Conservation (phyloP, 768 basidiomycete genomes). For the Auriscalpium microsporum region DNA sequence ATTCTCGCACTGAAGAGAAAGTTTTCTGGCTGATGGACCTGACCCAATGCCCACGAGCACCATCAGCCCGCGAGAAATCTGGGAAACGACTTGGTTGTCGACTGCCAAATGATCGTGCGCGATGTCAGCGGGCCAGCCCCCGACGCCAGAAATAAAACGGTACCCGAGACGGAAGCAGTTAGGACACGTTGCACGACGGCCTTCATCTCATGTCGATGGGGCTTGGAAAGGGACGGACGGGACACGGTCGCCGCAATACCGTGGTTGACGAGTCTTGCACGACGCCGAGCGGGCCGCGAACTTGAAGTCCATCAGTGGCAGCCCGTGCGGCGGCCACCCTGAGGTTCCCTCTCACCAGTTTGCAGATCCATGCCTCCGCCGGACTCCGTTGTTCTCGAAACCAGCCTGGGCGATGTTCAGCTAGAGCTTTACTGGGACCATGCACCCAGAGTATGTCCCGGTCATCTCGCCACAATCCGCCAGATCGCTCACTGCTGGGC, state of each 20-base stretch:
- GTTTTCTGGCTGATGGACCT: slow-evolving; percentile 35
- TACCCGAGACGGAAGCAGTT: slow-evolving; percentile 80
- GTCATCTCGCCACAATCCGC: background rate
- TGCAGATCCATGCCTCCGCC: slow-evolving; percentile 2
- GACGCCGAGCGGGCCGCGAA: too few species aligned
- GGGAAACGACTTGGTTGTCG: slow-evolving; percentile 68
- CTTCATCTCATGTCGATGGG: slow-evolving; percentile 42
- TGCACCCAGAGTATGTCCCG: slow-evolving; percentile 53
- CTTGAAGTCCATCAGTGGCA: too few species aligned
- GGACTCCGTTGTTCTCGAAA: slow-evolving; percentile 69
- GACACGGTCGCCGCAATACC: too few species aligned
- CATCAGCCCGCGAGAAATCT: slow-evolving; percentile 79
- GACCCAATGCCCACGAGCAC: slow-evolving; percentile 84
- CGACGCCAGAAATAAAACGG: background rate
- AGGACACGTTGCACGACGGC: slow-evolving; percentile 81
- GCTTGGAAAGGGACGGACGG: background rate
- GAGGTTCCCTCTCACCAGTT: too few species aligned
- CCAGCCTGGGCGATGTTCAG: slow-evolving; percentile 77
- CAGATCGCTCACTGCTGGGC: slow-evolving; percentile 5
- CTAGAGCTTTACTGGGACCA: slow-evolving; percentile 92
- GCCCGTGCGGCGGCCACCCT: too few species aligned
- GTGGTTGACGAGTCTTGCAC: too few species aligned
- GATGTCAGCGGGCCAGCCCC: too few species aligned
- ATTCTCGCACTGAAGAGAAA: slow-evolving; percentile 3
- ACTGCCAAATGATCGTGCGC: slow-evolving; percentile 36